Conservation (phyloP, 148 eudicot species). For the Rheum nobile region DNA sequence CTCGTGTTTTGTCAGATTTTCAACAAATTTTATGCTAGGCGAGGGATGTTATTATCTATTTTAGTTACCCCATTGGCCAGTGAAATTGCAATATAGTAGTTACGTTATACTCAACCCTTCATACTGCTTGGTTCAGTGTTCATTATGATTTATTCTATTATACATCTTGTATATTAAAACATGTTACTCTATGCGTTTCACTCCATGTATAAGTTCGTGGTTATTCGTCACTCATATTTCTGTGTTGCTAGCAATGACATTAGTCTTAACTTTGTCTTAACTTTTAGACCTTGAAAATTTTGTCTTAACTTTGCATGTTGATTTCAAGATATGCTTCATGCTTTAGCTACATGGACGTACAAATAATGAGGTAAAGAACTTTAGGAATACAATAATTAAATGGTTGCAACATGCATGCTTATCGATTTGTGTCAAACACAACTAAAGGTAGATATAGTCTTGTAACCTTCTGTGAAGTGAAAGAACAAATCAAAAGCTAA, state of each 20-base stretch:
- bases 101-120: not conserved
- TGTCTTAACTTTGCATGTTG: not conserved
- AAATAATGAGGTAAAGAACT: constrained; percentile 80
- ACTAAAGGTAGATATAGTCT: too few relatives aligned
- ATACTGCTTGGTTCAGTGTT: not conserved
- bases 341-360: constrained; percentile 79
- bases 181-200: not conserved
- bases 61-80: not conserved
- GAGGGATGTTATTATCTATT: not conserved
- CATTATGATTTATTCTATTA: not conserved
- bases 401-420: constrained; percentile 59
- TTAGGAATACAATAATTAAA: constrained; percentile 74
- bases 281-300: not conserved
- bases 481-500: too few relatives aligned
- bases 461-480: too few relatives aligned
- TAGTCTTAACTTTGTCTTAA: too few relatives aligned
- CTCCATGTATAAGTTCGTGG: not conserved
- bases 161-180: not conserved
- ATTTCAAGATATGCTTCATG: not conserved
- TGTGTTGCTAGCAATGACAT: not conserved
- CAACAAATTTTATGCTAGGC: not conserved
- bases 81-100: not conserved
- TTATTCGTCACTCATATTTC: not conserved
- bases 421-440: too few relatives aligned
- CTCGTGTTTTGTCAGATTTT: not conserved